Percentiles rank a stretch among this genome's conserved stretches.
These are phyloP conservation scores for Aspergillus glaucus DNA, from an alignment of 2,329 filamentous ascomycete genomes.

Conservation along the genomic window DNA sequence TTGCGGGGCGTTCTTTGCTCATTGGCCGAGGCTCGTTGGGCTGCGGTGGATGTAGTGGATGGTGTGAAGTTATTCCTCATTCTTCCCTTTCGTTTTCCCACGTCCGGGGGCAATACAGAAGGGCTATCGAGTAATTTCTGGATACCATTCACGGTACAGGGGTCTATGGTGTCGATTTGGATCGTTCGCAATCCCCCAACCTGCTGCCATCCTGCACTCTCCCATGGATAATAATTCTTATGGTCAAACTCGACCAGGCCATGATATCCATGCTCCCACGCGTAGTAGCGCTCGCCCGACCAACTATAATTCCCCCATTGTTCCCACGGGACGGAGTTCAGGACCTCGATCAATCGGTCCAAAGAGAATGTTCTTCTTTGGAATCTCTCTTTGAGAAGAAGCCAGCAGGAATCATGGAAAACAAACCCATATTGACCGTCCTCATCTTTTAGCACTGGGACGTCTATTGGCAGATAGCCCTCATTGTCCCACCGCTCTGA, in stretches of 20 bases:
- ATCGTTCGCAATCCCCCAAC: no score
- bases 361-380: not conserved
- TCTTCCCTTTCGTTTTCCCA: no score
- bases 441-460: not conserved
- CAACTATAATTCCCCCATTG: not conserved
- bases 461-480: not conserved
- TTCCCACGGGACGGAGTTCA: not conserved
- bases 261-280: not conserved
- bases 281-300: not conserved
- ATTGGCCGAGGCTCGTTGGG: not conserved
- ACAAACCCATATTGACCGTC: slow-evolving; percentile 2
- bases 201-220: no score
- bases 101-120: not conserved
- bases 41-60: not conserved
- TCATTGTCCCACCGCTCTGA: not conserved
- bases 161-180: no score
- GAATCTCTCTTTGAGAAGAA: not conserved
- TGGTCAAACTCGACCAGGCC: not conserved
- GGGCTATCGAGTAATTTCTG: not conserved
- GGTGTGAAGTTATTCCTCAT: not conserved
- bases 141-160: no score
- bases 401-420: slow-evolving; percentile 6
- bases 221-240: no score
- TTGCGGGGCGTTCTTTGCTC: not conserved
- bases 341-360: not conserved